These are phyloP conservation scores for Macaranga tanarius DNA, from an alignment of 441 rosid genomes.

Conservation along the genomic window DNA sequence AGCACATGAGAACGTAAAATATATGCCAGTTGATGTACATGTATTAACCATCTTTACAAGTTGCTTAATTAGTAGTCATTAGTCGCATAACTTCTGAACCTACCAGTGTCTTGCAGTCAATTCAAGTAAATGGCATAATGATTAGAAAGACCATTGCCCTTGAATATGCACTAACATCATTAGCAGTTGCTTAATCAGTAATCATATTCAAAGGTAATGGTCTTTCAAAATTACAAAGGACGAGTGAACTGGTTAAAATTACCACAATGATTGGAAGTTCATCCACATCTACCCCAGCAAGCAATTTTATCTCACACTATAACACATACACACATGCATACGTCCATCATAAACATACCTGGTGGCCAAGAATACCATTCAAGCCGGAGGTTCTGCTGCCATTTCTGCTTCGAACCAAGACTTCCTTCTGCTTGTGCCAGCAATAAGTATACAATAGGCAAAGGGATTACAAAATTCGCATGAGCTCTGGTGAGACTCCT, in stretches of 20 bases:
- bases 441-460: conserved; percentile 66
- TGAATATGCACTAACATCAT: background rate
- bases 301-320: background rate
- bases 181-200: background rate
- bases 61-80: background rate
- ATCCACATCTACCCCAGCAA: background rate
- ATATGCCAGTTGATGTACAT: background rate
- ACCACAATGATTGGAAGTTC: background rate
- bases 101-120: background rate
- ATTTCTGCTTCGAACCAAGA: conserved; percentile 65
- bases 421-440: conserved; percentile 94
- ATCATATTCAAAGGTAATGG: background rate
- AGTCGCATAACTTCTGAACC: background rate
- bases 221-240: background rate
- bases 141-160: background rate
- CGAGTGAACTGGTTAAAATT: background rate
- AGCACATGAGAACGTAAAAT: background rate
- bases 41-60: conserved; percentile 1
- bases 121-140: too few relatives aligned
- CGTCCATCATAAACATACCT: conserved; percentile 46
- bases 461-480: conserved; percentile 40
- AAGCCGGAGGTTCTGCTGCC: conserved; percentile 76
- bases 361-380: conserved; percentile 98
- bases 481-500: conserved; percentile 67
- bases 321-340: background rate